Evolutionary conservation across 495 filamentous ascomycete species (phyloP).

Genomic region (Lophiotrema nucula): DNA sequence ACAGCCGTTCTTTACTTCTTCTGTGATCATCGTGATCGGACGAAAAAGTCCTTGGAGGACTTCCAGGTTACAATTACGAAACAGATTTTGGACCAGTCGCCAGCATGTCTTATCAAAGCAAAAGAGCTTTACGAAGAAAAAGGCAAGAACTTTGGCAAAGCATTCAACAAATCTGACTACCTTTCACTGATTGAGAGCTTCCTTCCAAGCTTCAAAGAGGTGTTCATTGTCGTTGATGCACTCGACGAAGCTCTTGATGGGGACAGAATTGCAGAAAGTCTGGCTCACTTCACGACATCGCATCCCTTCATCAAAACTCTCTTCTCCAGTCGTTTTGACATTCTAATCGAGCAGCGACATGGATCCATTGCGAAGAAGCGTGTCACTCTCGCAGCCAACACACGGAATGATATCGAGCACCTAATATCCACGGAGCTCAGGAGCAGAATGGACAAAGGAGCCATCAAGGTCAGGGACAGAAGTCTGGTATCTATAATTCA

Average conservation of each 20-base stretch:
- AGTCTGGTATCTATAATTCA: neutral
- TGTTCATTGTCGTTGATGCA: constrained; percentile 1
- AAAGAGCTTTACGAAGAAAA: constrained; percentile 3
- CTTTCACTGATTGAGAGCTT: neutral
- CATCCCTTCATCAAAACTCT: neutral
- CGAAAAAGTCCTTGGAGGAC: neutral
- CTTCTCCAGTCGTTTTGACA: constrained; percentile 3
- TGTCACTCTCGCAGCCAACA: neutral
- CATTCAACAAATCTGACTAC: constrained; percentile 3
- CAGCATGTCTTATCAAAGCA: constrained; percentile 1
- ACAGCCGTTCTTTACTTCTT: constrained; percentile 2
- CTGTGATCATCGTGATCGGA: constrained; percentile 5
- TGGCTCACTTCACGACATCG: neutral
- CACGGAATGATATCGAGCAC: neutral
- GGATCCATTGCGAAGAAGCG: neutral
- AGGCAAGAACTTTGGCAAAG: neutral
- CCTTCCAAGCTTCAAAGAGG: neutral
- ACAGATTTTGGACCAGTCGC: constrained; percentile 1
- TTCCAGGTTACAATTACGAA: neutral
- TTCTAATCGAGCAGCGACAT: neutral
- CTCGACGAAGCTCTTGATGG: neutral
- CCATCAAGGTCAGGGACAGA: constrained; percentile 1
- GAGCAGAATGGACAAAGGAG: neutral
- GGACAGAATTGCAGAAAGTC: neutral
- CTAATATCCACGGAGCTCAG: neutral